These are phyloP conservation scores for Phytophthora citricola DNA, from an alignment of 352 stramenopile genomes.

Conservation along the genomic window DNA sequence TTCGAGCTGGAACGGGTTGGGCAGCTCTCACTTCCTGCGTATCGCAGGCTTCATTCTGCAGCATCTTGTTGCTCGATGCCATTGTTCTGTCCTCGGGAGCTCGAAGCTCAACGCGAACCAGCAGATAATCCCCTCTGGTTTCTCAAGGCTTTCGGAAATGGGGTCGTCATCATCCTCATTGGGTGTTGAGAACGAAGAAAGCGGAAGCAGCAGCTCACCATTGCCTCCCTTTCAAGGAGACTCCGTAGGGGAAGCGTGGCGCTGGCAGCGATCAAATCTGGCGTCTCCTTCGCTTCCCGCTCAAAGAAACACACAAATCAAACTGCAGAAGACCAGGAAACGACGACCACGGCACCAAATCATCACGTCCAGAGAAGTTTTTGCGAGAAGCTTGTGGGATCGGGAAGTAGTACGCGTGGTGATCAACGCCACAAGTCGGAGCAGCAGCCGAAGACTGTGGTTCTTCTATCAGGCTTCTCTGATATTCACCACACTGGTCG, in stretches of 20 bases:
- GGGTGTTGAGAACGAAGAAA: slow-evolving; percentile 43
- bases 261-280: slow-evolving; percentile 70
- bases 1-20: slow-evolving; percentile 15
- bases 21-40: slow-evolving; percentile 14
- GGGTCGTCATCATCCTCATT: slow-evolving; percentile 3
- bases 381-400: slow-evolving; percentile 78
- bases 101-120: slow-evolving; percentile 62
- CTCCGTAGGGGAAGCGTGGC: slow-evolving; percentile 59
- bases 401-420: slow-evolving; percentile 86
- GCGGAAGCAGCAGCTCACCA: slow-evolving; percentile 42
- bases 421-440: slow-evolving; percentile 64
- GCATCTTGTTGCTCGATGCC: slow-evolving; percentile 26
- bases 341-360: slow-evolving; percentile 77
- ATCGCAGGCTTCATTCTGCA: slow-evolving; percentile 16
- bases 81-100: slow-evolving; percentile 33
- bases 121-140: slow-evolving; percentile 47
- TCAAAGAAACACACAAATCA: slow-evolving; percentile 78
- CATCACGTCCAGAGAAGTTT: slow-evolving; percentile 77
- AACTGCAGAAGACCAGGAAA: slow-evolving; percentile 80
- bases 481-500: slow-evolving; percentile 50
- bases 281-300: slow-evolving; percentile 70
- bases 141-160: slow-evolving; percentile 17
- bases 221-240: slow-evolving; percentile 37
- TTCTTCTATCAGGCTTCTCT: slow-evolving; percentile 20
- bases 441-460: slow-evolving; percentile 3